Evolutionary conservation across 176 grass and related monocot species (phyloP).

Genomic region (Cymbopogon citratus): DNA sequence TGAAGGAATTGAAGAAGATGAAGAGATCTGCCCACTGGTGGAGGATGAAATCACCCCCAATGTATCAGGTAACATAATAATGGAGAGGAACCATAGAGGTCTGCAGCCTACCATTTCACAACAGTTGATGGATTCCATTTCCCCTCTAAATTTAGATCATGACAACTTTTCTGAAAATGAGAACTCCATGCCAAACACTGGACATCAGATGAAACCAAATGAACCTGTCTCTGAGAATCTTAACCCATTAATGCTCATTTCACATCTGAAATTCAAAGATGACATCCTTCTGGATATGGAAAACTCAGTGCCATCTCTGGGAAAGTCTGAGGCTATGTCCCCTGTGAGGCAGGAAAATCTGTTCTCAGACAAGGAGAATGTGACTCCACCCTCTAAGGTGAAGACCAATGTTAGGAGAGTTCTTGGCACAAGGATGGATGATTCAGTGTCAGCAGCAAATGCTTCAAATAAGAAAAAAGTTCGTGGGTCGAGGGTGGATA

Average conservation of each 20-base stretch:
- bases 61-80: slow-evolving; percentile 31
- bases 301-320: slow-evolving; percentile 12
- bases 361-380: slow-evolving; percentile 51
- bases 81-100: slow-evolving; percentile 31
- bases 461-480: slow-evolving; percentile 28
- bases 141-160: slow-evolving; percentile 41
- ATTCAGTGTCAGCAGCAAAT: slow-evolving; percentile 6
- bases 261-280: slow-evolving; percentile 28
- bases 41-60: slow-evolving; percentile 51
- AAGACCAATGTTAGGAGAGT: slow-evolving; percentile 34
- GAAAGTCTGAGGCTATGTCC: slow-evolving; percentile 23
- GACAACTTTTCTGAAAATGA: slow-evolving; percentile 29
- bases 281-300: slow-evolving; percentile 32
- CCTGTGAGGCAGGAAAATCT: slow-evolving; percentile 30
- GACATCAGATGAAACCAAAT: slow-evolving; percentile 19
- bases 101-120: slow-evolving; percentile 36
- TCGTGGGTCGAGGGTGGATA: slow-evolving; percentile 46
- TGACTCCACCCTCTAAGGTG: slow-evolving; percentile 36
- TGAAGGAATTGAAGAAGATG: slow-evolving; percentile 32
- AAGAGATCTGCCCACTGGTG: slow-evolving; percentile 39
- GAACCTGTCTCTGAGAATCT: slow-evolving; percentile 7
- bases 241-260: slow-evolving; percentile 7
- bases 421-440: slow-evolving; percentile 48
- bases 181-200: slow-evolving; percentile 19
- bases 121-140: slow-evolving; percentile 44